Conservation (phyloP, 176 grass and related monocot species). For the Neostapfia colusana region DNA sequence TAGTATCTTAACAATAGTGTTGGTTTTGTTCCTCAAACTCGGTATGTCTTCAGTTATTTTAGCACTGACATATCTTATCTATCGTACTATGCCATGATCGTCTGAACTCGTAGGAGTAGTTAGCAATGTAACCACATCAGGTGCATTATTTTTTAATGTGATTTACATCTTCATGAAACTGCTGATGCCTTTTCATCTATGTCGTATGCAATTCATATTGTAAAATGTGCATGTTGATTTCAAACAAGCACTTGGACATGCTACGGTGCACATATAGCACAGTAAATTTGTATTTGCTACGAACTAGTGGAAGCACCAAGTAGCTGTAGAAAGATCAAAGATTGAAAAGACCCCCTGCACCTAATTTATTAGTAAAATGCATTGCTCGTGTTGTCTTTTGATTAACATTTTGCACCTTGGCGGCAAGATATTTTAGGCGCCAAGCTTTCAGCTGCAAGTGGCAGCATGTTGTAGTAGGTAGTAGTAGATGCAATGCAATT, state of each 20-base stretch:
- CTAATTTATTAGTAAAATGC: neutral
- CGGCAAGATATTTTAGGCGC: no score
- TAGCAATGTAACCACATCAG: neutral
- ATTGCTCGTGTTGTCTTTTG: no score
- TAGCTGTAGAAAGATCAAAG: neutral
- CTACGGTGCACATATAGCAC: neutral
- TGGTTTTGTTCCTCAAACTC: constrained; percentile 81
- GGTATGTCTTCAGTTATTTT: constrained; percentile 62
- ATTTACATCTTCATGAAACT: constrained; percentile 9
- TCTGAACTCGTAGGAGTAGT: constrained; percentile 30
- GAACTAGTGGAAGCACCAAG: constrained; percentile 12
- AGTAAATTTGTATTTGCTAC: constrained; percentile 12
- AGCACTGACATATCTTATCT: constrained; percentile 8
- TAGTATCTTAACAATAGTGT: constrained; percentile 55
- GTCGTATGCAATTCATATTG: constrained; percentile 1
- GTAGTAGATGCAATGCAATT: no score
- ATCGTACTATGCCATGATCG: neutral
- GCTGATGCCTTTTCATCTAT: constrained; percentile 2
- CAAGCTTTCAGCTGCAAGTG: no score
- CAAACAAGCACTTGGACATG: neutral
- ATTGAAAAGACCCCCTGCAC: neutral
- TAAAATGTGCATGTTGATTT: constrained; percentile 11
- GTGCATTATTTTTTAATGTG: neutral
- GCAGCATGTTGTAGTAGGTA: no score
- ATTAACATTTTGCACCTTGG: no score